A percentile compares a stretch with the other conserved stretches of the same genome.
Conservation (phyloP, 2,329 filamentous ascomycete species). For the Aspergillus brunneoviolaceus region DNA sequence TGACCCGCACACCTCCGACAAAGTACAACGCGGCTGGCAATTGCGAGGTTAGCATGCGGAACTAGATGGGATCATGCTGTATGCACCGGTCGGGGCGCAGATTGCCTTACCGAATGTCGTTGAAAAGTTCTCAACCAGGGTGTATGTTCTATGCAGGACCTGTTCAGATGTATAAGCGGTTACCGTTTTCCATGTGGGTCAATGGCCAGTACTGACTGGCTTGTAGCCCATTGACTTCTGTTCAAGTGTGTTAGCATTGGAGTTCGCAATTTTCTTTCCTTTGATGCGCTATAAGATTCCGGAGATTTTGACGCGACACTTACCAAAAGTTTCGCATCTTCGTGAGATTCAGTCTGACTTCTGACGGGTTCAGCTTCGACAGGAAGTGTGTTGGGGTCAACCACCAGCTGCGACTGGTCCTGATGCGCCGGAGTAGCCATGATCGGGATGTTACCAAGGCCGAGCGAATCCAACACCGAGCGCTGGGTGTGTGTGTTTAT, state of each 20-base stretch:
- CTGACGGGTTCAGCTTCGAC: conserved; percentile 27
- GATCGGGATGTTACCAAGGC: conserved; percentile 5
- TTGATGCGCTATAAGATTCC: neutral
- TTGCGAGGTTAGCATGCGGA: conserved; percentile 7
- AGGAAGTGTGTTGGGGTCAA: conserved; percentile 24
- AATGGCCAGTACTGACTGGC: conserved; percentile 43
- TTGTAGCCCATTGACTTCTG: conserved; percentile 56
- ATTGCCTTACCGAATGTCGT: conserved; percentile 55
- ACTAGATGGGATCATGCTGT: neutral
- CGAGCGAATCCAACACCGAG: neutral
- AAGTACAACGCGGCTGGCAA: conserved; percentile 59
- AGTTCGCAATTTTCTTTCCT: neutral
- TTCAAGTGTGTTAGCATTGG: conserved; percentile 22
- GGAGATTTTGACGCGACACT: conserved; percentile 11
- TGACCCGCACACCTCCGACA: conserved; percentile 60
- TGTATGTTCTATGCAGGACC: conserved; percentile 59
- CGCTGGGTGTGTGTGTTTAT: neutral
- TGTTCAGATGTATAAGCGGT: conserved; percentile 28
- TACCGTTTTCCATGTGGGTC: neutral
- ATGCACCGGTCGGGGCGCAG: conserved; percentile 38
- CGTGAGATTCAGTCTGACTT: conserved; percentile 27
- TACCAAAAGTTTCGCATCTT: conserved; percentile 41
- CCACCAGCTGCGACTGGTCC: conserved; percentile 21
- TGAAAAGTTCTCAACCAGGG: conserved; percentile 59
- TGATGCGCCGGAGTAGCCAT: conserved; percentile 19